phyloP scores from a whole-genome alignment of 2,329 filamentous ascomycete species.

The Fusarium sp. region DNA sequence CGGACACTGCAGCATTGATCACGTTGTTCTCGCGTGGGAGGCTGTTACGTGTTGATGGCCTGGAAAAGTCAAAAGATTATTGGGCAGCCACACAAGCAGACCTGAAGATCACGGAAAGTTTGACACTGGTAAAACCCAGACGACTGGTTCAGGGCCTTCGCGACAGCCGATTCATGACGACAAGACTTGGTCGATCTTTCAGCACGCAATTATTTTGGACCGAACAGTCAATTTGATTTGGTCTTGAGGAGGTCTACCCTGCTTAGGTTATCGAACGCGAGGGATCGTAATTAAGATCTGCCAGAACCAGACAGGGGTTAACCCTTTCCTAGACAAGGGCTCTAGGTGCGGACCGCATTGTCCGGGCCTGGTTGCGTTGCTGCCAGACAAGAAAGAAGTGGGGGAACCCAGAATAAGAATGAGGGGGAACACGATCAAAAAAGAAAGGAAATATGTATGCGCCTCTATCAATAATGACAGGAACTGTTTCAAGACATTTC shows the following conservation, averaged over 20 bases:
- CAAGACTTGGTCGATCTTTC: constrained; percentile 11
- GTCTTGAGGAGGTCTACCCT: not conserved
- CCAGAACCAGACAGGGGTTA: constrained; percentile 6
- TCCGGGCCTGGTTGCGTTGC: not conserved
- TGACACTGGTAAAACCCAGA: constrained; percentile 5
- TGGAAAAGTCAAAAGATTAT: not conserved
- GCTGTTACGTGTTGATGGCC: not conserved
- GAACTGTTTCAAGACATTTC: constrained; percentile 9
- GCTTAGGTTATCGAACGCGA: not conserved
- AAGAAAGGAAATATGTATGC: not conserved
- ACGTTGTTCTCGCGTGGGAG: constrained; percentile 6
- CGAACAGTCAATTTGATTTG: not conserved
- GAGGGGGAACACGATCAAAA: not conserved
- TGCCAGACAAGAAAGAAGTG: not conserved
- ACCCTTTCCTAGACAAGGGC: not conserved
- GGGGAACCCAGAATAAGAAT: not conserved
- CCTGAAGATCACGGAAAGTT: not conserved
- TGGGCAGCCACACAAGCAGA: not conserved
- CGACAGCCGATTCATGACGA: constrained; percentile 29
- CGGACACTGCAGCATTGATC: not conserved
- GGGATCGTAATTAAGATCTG: constrained; percentile 23
- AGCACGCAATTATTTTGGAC: not conserved
- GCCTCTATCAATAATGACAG: constrained; percentile 9
- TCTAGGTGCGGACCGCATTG: not conserved
- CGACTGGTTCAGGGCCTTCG: constrained; percentile 5